Evolutionary conservation across 2,329 filamentous ascomycete species (phyloP).

Genomic region (Fusarium praegraminearum): DNA sequence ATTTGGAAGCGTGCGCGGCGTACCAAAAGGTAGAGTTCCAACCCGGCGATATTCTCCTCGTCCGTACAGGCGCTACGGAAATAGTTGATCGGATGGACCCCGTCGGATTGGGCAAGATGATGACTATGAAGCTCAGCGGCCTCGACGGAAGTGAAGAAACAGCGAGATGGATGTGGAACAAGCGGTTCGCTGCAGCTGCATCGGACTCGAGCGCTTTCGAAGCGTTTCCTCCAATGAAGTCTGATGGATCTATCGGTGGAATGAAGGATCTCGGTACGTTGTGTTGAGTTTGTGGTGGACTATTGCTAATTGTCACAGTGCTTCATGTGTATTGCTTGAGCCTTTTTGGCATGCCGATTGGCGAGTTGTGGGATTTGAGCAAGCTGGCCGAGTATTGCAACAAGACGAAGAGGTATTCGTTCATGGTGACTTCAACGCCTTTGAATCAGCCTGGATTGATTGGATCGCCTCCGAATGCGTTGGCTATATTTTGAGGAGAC

Average conservation of each 20-base stretch:
- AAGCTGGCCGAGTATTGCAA: slow-evolving; percentile 65
- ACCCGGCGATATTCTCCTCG: slow-evolving; percentile 74
- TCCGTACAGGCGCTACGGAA: slow-evolving; percentile 73
- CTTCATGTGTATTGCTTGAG: slow-evolving; percentile 63
- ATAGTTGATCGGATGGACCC: slow-evolving; percentile 62
- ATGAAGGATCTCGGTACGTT: slow-evolving; percentile 54
- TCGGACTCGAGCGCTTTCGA: slow-evolving; percentile 75
- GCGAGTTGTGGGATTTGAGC: slow-evolving; percentile 68
- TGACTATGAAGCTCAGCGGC: slow-evolving; percentile 50
- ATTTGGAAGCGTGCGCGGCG: slow-evolving; percentile 69
- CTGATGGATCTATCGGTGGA: slow-evolving; percentile 53
- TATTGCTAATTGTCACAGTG: slow-evolving; percentile 46
- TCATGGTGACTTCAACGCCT: slow-evolving; percentile 71
- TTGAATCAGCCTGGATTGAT: slow-evolving; percentile 53
- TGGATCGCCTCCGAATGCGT: slow-evolving; percentile 41
- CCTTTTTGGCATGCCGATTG: slow-evolving; percentile 66
- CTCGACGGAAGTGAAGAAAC: slow-evolving; percentile 63
- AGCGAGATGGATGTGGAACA: slow-evolving; percentile 76
- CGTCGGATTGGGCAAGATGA: slow-evolving; percentile 52
- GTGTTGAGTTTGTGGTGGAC: rapidly evolving
- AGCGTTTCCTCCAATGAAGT: slow-evolving; percentile 66
- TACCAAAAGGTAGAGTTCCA: slow-evolving; percentile 72
- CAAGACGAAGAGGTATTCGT: slow-evolving; percentile 66
- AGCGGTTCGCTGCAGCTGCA: slow-evolving; percentile 73
- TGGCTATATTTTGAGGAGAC: slow-evolving; percentile 42